Percentiles rank a stretch among this genome's conserved stretches.
phyloP scores from a whole-genome alignment of 1,284 basidiomycete species.

The Austroboletus niveus region DNA sequence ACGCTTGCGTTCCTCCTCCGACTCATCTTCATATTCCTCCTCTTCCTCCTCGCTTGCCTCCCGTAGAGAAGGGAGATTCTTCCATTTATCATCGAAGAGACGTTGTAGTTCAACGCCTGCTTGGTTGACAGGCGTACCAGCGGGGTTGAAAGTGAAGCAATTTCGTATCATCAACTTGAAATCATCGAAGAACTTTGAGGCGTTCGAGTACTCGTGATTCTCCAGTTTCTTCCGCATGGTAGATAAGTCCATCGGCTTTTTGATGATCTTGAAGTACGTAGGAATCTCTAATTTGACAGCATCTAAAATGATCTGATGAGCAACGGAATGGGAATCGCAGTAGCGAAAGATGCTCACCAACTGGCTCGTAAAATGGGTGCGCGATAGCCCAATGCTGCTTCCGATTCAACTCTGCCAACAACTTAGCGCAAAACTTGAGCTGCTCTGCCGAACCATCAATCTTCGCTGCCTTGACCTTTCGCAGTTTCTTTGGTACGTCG shows the following conservation, averaged over 20 bases:
- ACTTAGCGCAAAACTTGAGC: slow-evolving; percentile 77
- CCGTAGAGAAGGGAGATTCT: slow-evolving; percentile 65
- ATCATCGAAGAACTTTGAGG: slow-evolving; percentile 83
- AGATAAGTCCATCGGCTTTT: slow-evolving; percentile 93
- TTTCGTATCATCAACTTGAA: slow-evolving; percentile 94
- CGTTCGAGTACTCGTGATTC: slow-evolving; percentile 69
- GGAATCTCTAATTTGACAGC: slow-evolving; percentile 81
- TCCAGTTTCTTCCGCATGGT: slow-evolving; percentile 87
- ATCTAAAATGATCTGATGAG: slow-evolving; percentile 42
- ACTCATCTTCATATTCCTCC: slow-evolving; percentile 49
- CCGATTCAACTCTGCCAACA: slow-evolving; percentile 76
- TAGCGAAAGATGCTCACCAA: slow-evolving; percentile 58
- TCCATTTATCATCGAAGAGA: slow-evolving; percentile 92
- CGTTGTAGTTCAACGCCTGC: slow-evolving; percentile 80
- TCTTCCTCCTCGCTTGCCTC: slow-evolving; percentile 53
- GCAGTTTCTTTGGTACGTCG: slow-evolving; percentile 69
- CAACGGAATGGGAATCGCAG: background rate
- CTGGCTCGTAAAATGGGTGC: slow-evolving; percentile 90
- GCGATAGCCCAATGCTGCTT: slow-evolving; percentile 78
- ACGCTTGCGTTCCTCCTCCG: slow-evolving; percentile 58
- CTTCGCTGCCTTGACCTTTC: slow-evolving; percentile 60
- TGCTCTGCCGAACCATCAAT: slow-evolving; percentile 80
- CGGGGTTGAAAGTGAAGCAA: slow-evolving; percentile 90
- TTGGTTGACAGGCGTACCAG: slow-evolving; percentile 82
- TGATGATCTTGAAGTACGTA: slow-evolving; percentile 83